These are phyloP conservation scores for Protomyces inundatus DNA, from an alignment of 1,139 yeast species.

Conservation along the genomic window DNA sequence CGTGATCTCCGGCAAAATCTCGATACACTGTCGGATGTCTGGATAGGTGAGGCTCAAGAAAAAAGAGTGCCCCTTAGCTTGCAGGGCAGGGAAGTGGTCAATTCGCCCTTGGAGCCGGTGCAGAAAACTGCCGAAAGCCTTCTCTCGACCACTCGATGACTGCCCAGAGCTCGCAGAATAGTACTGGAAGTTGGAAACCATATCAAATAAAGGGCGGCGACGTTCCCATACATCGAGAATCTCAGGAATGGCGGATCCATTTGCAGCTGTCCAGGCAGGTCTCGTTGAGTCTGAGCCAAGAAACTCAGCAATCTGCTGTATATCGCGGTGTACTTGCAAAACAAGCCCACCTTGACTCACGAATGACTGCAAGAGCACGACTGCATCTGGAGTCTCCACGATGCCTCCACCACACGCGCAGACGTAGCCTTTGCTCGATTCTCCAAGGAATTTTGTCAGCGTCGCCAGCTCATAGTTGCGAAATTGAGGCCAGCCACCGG, in stretches of 20 bases:
- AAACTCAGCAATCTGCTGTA: conserved; percentile 71
- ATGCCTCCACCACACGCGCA: conserved; percentile 96
- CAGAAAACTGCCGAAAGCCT: conserved; percentile 58
- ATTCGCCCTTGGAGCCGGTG: conserved; percentile 60
- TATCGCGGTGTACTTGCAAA: conserved; percentile 81
- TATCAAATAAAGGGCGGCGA: conserved; percentile 73
- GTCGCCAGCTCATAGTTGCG: conserved; percentile 61
- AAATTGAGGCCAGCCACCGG: conserved; percentile 81
- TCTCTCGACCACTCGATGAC: conserved; percentile 66
- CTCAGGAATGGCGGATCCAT: conserved; percentile 48
- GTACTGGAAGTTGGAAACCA: conserved; percentile 72
- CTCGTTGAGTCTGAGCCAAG: conserved; percentile 71
- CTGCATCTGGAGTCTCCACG: conserved; percentile 69
- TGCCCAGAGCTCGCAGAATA: conserved; percentile 79
- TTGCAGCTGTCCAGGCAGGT: conserved; percentile 56
- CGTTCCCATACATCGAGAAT: conserved; percentile 76
- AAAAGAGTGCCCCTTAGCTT: conserved; percentile 58
- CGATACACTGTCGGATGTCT: conserved; percentile 40
- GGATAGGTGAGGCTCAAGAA: conserved; percentile 68
- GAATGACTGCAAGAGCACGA: conserved; percentile 56
- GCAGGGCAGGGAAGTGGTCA: conserved; percentile 32
- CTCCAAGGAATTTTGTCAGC: conserved; percentile 49
- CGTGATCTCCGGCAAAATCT: conserved; percentile 49
- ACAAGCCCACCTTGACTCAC: conserved; percentile 63
- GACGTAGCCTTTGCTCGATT: conserved; percentile 55